phyloP scores from a whole-genome alignment of 208 protist species.

The Phytomonas sp. region DNA sequence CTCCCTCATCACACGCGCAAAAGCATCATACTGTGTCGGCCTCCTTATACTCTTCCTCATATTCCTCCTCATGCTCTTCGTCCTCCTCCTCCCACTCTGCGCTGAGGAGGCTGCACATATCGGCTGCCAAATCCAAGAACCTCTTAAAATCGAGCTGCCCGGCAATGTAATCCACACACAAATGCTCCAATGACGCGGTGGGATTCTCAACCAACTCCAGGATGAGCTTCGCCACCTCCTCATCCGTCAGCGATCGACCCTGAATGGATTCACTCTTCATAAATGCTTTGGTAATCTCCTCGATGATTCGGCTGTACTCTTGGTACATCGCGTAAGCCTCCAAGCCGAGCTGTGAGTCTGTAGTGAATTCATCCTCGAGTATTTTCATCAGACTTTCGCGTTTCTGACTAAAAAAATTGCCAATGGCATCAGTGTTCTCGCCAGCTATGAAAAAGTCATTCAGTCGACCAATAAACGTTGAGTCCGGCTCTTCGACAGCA shows the following conservation, averaged over 20 bases:
- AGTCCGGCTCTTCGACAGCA: not conserved
- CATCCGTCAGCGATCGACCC: conserved; percentile 5
- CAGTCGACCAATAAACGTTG: conserved; percentile 32
- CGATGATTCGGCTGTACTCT: conserved; percentile 42
- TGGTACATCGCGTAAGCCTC: conserved; percentile 49
- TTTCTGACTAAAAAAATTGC: conserved; percentile 48
- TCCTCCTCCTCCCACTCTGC: conserved; percentile 7
- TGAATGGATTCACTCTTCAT: conserved; percentile 7
- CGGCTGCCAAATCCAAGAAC: conserved; percentile 55
- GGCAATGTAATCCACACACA: conserved; percentile 66
- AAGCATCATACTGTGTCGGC: not conserved
- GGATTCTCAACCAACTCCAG: conserved; percentile 7
- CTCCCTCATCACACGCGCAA: not conserved
- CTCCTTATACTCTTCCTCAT: conserved; percentile 2
- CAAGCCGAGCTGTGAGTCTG: conserved; percentile 37
- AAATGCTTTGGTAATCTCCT: conserved; percentile 46
- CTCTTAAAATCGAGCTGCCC: conserved; percentile 60
- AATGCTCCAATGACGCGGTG: conserved; percentile 24
- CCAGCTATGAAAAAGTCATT: conserved; percentile 61
- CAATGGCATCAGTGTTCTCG: conserved; percentile 50
- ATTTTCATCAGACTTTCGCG: conserved; percentile 22
- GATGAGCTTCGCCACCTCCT: conserved; percentile 4
- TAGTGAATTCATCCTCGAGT: conserved; percentile 13
- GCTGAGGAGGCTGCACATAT: conserved; percentile 26
- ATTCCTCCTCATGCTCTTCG: conserved; percentile 9